These are phyloP conservation scores for Melanomma pulvis-pyrius DNA, from an alignment of 495 filamentous ascomycete species.

Conservation along the genomic window DNA sequence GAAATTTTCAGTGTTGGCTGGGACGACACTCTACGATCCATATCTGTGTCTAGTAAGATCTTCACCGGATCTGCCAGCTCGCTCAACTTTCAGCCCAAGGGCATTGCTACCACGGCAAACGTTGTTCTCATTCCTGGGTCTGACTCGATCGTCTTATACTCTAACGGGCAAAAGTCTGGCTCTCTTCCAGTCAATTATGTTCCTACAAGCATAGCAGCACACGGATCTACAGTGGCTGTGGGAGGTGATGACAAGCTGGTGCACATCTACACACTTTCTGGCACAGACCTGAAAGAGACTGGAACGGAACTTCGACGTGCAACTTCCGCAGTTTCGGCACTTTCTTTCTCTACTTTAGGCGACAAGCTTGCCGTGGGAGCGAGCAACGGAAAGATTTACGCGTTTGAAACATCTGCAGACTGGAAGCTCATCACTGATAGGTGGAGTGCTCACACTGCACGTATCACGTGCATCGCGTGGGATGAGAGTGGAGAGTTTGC, in stretches of 20 bases:
- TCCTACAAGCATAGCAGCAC: slow-evolving; percentile 69
- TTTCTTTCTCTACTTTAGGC: slow-evolving; percentile 79
- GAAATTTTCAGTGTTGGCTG: slow-evolving; percentile 84
- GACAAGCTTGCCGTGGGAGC: slow-evolving; percentile 77
- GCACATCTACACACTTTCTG: slow-evolving; percentile 67
- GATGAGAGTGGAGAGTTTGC: slow-evolving; percentile 72
- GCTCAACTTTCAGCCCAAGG: slow-evolving; percentile 65
- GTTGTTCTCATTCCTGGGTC: slow-evolving; percentile 66
- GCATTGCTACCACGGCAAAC: slow-evolving; percentile 52
- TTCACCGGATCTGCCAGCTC: slow-evolving; percentile 60
- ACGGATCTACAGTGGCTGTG: slow-evolving; percentile 68
- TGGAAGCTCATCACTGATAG: slow-evolving; percentile 69
- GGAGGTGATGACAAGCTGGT: slow-evolving; percentile 72
- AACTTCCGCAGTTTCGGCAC: slow-evolving; percentile 61
- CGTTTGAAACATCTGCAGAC: slow-evolving; percentile 49
- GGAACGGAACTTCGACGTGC: slow-evolving; percentile 54
- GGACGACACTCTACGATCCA: slow-evolving; percentile 88
- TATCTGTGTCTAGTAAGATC: slow-evolving; percentile 63
- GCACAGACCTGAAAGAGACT: slow-evolving; percentile 50
- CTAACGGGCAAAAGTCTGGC: slow-evolving; percentile 50
- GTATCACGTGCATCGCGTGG: slow-evolving; percentile 84
- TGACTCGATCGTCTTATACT: slow-evolving; percentile 66
- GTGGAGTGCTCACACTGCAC: slow-evolving; percentile 90
- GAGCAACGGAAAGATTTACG: slow-evolving; percentile 84
- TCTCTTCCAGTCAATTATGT: slow-evolving; percentile 50